These are phyloP conservation scores for Ceratobasidium theobromae DNA, from an alignment of 1,284 basidiomycete genomes.

Conservation along the genomic window DNA sequence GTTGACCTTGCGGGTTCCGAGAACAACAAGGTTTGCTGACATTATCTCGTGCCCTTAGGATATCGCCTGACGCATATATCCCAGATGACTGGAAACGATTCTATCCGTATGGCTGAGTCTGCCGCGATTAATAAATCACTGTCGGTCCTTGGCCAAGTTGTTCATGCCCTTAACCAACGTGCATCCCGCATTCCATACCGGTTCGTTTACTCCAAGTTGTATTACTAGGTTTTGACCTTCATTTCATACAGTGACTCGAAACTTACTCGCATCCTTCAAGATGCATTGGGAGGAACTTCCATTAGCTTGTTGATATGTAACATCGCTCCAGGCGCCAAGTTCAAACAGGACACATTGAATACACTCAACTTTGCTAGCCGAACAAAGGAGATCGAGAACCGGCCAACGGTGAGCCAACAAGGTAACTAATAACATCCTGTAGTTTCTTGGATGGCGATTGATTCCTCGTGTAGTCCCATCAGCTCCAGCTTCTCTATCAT, in stretches of 20 bases:
- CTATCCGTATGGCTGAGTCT: slow-evolving; percentile 76
- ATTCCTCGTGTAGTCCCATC: no score
- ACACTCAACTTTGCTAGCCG: slow-evolving; percentile 79
- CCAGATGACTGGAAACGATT: slow-evolving; percentile 76
- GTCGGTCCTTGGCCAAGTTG: slow-evolving; percentile 78
- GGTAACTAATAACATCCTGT: slow-evolving; percentile 47
- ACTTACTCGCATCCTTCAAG: slow-evolving; percentile 94
- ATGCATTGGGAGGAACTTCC: slow-evolving; percentile 76
- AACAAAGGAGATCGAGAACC: slow-evolving; percentile 79
- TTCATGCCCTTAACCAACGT: slow-evolving; percentile 75
- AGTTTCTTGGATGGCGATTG: no score
- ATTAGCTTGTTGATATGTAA: slow-evolving; percentile 80
- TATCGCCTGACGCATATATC: neutral
- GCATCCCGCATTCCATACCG: slow-evolving; percentile 79
- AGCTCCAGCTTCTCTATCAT: slow-evolving; percentile 47
- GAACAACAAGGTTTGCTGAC: slow-evolving; percentile 67
- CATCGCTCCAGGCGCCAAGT: slow-evolving; percentile 74
- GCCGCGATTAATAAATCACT: slow-evolving; percentile 83
- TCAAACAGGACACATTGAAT: slow-evolving; percentile 79
- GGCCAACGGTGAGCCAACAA: slow-evolving; percentile 69
- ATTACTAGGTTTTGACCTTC: slow-evolving; percentile 12
- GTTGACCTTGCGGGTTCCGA: slow-evolving; percentile 86
- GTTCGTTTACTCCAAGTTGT: slow-evolving; percentile 64
- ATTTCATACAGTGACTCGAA: slow-evolving; percentile 99
- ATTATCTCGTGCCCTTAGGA: neutral